These are phyloP conservation scores for Patellifolia procumbens DNA, from an alignment of 179 eudicot genomes.

Conservation along the genomic window DNA sequence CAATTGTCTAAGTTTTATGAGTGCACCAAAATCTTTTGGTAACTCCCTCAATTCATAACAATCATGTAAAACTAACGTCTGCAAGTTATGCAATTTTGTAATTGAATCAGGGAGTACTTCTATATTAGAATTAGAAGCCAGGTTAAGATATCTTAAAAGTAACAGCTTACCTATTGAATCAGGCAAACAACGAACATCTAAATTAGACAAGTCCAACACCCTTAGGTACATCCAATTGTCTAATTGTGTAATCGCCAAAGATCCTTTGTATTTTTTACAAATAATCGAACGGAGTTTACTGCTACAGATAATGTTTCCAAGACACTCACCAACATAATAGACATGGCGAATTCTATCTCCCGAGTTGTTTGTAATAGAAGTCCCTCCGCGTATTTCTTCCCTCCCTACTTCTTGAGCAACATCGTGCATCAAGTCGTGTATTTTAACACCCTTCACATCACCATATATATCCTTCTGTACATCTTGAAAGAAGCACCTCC, in stretches of 20 bases:
- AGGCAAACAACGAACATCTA: not conserved
- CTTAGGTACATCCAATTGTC: not conserved
- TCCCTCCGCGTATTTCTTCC: not conserved
- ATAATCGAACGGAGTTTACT: constrained; percentile 9
- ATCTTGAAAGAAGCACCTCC: constrained; percentile 3
- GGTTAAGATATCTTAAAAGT: constrained; percentile 18
- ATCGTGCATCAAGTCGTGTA: constrained; percentile 2
- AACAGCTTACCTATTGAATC: constrained; percentile 2
- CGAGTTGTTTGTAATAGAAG: not conserved
- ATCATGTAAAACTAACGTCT: not conserved
- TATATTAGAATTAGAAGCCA: not conserved
- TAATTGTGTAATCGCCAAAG: not conserved
- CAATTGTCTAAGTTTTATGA: not conserved
- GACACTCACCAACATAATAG: not conserved
- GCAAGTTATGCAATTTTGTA: not conserved
- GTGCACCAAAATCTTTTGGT: not conserved
- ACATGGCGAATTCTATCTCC: not conserved
- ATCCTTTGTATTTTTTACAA: not conserved
- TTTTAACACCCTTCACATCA: not conserved
- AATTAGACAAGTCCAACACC: not conserved
- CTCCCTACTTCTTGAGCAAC: not conserved
- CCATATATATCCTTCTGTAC: not conserved
- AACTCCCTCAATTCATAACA: not conserved
- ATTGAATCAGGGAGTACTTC: not conserved
- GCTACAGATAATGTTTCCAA: not conserved